phyloP scores from a whole-genome alignment of 2,329 filamentous ascomycete genomes.

The Fusarium circinatum region DNA sequence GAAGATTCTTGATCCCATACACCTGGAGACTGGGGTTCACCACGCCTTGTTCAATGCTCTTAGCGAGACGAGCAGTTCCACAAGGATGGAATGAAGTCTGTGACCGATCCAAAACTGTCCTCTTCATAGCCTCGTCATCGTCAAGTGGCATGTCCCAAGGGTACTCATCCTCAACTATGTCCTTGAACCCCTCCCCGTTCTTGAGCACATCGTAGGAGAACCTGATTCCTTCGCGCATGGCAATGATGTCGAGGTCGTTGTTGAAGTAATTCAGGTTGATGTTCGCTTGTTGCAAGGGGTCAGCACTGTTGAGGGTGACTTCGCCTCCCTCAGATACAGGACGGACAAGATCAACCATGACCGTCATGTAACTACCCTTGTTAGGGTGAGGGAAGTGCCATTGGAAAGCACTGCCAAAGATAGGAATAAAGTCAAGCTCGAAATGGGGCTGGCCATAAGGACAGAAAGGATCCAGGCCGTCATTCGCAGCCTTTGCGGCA shows the following conservation, averaged over 20 bases:
- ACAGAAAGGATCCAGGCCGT: slow-evolving; percentile 62
- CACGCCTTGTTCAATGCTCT: slow-evolving; percentile 58
- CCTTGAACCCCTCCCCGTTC: slow-evolving; percentile 66
- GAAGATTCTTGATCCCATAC: slow-evolving; percentile 62
- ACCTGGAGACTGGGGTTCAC: slow-evolving; percentile 63
- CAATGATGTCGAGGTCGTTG: slow-evolving; percentile 64
- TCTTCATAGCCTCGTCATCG: slow-evolving; percentile 66
- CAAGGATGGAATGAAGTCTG: slow-evolving; percentile 70
- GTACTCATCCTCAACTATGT: slow-evolving; percentile 63
- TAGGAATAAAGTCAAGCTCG: slow-evolving; percentile 69
- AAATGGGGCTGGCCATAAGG: slow-evolving; percentile 70
- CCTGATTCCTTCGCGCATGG: slow-evolving; percentile 66
- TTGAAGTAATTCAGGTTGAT: slow-evolving; percentile 71
- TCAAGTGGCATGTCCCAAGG: slow-evolving; percentile 69
- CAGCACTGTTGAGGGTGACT: slow-evolving; percentile 64
- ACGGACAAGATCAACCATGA: slow-evolving; percentile 61
- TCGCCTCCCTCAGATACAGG: slow-evolving; percentile 59
- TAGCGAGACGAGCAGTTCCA: slow-evolving; percentile 64
- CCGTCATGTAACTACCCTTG: slow-evolving; percentile 62
- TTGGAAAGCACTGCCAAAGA: slow-evolving; percentile 63
- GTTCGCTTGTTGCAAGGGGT: slow-evolving; percentile 65
- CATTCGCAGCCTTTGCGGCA: slow-evolving; percentile 53
- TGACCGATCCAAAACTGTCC: slow-evolving; percentile 64
- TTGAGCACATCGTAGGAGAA: slow-evolving; percentile 66
- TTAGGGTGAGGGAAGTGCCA: slow-evolving; percentile 57